Percentiles rank a stretch among this genome's conserved stretches.
Evolutionary conservation across 2,329 filamentous ascomycete genomes (phyloP).

Genomic region (Phyllosticta capitalensis): DNA sequence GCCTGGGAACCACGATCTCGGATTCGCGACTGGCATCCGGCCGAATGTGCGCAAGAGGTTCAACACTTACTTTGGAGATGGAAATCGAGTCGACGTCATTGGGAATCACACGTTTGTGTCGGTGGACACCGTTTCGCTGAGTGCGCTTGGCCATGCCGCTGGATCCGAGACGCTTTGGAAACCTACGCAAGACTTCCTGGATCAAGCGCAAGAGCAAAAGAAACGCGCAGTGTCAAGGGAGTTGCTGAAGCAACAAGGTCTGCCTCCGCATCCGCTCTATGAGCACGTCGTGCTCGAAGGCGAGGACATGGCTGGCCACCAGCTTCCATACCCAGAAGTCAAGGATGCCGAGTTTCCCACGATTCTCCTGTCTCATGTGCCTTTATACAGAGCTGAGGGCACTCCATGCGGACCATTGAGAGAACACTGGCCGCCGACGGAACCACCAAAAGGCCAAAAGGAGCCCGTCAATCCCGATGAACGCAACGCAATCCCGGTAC

Average conservation of each 20-base stretch:
- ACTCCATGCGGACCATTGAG: constrained; percentile 82
- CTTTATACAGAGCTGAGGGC: constrained; percentile 69
- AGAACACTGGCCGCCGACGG: constrained; percentile 70
- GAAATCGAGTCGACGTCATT: constrained; percentile 83
- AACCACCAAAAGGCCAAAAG: constrained; percentile 50
- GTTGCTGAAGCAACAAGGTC: constrained; percentile 54
- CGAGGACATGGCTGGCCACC: constrained; percentile 27
- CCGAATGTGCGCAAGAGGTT: constrained; percentile 73
- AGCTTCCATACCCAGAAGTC: constrained; percentile 27
- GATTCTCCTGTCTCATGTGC: constrained; percentile 83
- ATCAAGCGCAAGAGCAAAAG: constrained; percentile 55
- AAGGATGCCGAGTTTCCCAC: constrained; percentile 64
- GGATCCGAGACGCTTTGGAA: constrained; percentile 57
- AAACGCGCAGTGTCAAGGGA: constrained; percentile 59
- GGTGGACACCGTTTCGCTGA: constrained; percentile 79
- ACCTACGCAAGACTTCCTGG: constrained; percentile 67
- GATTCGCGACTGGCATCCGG: constrained; percentile 81
- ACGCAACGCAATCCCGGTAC: constrained; percentile 67
- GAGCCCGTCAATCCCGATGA: constrained; percentile 50
- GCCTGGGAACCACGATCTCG: constrained; percentile 91
- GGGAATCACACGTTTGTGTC: constrained; percentile 95
- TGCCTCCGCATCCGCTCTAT: constrained; percentile 46
- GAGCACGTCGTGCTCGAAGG: constrained; percentile 52
- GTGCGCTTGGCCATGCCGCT: constrained; percentile 53
- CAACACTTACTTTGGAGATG: constrained; percentile 77